phyloP scores from a whole-genome alignment of 164 flowering plant species.

The Vitis amurensis region DNA sequence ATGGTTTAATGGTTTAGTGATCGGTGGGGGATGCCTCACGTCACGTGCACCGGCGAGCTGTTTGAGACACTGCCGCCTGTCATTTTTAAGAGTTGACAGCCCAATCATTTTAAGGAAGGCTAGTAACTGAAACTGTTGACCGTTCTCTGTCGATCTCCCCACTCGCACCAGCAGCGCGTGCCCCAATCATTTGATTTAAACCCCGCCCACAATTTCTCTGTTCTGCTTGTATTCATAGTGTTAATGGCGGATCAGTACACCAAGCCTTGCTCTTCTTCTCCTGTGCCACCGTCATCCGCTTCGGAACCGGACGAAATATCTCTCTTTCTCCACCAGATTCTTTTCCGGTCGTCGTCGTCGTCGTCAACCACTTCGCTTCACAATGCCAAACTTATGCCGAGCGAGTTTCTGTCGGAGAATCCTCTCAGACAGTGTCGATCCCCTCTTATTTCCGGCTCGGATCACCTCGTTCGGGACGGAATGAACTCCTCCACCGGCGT shows the following conservation, averaged over 20 bases:
- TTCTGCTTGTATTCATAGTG: background rate
- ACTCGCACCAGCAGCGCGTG: background rate
- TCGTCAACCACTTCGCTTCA: constrained; percentile 1
- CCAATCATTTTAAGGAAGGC: background rate
- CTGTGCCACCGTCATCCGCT: constrained; percentile 3
- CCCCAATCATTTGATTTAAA: background rate
- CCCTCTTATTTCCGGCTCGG: background rate
- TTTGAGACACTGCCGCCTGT: background rate
- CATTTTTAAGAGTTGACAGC: background rate
- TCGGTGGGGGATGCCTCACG: no score
- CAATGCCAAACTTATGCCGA: no score
- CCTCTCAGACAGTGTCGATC: constrained; percentile 8
- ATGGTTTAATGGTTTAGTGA: no score
- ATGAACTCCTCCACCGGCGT: constrained; percentile 15
- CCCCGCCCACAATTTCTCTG: constrained; percentile 15
- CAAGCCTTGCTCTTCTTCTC: background rate
- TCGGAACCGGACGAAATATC: constrained; percentile 29
- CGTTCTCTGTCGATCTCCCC: background rate
- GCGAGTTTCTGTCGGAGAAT: background rate
- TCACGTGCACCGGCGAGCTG: no score
- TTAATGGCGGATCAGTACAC: background rate
- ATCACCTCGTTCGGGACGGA: constrained; percentile 4
- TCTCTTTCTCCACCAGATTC: constrained; percentile 27
- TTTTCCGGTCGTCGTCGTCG: constrained; percentile 15
- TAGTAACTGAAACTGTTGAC: background rate